Base-by-base conservation (phyloP, 495 filamentous ascomycete genomes). In the Parmelia sp. region DNA sequence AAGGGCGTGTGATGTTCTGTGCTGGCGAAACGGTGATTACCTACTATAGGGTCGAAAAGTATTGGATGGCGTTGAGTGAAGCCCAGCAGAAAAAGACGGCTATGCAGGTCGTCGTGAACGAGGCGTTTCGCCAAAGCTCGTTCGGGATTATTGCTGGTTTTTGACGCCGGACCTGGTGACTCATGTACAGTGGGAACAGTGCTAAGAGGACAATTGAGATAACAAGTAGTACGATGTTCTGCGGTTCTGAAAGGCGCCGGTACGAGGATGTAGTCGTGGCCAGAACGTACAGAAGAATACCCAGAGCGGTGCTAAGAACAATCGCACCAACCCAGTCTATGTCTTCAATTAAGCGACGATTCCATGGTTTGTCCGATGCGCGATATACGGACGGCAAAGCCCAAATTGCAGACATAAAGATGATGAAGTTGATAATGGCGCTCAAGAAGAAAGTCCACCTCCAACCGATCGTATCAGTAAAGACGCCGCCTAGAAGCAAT, bases 81-180 rank as follows among this genome's bases (percentile, higher is more conserved):
- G 77, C 81, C 74, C 78, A 83, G 21, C 72, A 74, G 4, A 82
- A 65, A 70, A 85, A 83, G 19, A 85, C 79, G n/a, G 73, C 72
- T 21, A 83, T 57, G 59, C 83, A 83, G 42, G 82, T 78, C 21
- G 68, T 67, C 0, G 78, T 78, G 65, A 85, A 85, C 40, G 73
- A 68, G 17, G 64, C 44, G 55, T 84, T 81, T 1, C 66, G 70
- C 82, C 82, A 85, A 0, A 85, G 73, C 2, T 75, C 75, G 62
- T 83, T 82, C 3, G 78, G 44, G n/a, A 47, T 47, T 21, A 47
- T 47, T 6, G 44, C 44, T 10, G 44, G 44, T 23, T 25, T 23
- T 10, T 10, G 7, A 1, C 7, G n/a, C 0, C n/a, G 21, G 7
- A 9, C 44, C 44, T 47, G 44, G 3, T 10, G n/a, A 23, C 8